These are phyloP conservation scores for Luvunga scandens DNA, from an alignment of 345 rosid species.

Conservation along the genomic window DNA sequence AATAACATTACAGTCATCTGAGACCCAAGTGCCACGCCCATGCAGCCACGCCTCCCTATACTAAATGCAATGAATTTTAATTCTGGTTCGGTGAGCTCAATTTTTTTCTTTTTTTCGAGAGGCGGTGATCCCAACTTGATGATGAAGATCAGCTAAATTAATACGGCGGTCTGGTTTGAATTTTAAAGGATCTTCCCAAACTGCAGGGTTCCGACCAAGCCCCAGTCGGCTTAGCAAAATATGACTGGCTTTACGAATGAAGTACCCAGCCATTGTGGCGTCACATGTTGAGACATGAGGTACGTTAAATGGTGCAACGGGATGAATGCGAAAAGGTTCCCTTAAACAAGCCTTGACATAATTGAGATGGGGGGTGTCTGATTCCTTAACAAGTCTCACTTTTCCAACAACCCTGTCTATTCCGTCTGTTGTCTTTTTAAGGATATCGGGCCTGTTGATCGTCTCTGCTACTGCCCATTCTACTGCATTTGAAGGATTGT, in stretches of 20 bases:
- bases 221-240: conserved; percentile 37
- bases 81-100: conserved; percentile 29
- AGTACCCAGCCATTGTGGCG: conserved; percentile 31
- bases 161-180: conserved; percentile 52
- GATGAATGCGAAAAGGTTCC: conserved; percentile 45
- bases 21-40: conserved; percentile 31
- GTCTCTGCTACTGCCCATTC: conserved; percentile 26
- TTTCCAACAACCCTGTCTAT: too few species aligned
- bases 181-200: conserved; percentile 46
- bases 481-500: conserved; percentile 52
- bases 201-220: conserved; percentile 44
- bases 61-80: conserved; percentile 33
- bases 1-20: conserved; percentile 27
- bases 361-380: too few species aligned
- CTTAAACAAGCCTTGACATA: too few species aligned
- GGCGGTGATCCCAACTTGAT: too few species aligned
- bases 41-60: too few species aligned
- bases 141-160: background rate
- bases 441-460: conserved; percentile 42
- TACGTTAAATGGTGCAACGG: conserved; percentile 36
- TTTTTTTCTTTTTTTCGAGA: too few species aligned
- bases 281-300: conserved; percentile 42
- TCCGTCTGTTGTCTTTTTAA: conserved; percentile 15
- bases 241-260: conserved; percentile 58
- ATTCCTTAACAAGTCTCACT: too few species aligned